A percentile compares a stretch with the other conserved stretches of the same genome.
Evolutionary conservation across 345 rosid species (phyloP).

Genomic region (Eucalyptus shirleyi): DNA sequence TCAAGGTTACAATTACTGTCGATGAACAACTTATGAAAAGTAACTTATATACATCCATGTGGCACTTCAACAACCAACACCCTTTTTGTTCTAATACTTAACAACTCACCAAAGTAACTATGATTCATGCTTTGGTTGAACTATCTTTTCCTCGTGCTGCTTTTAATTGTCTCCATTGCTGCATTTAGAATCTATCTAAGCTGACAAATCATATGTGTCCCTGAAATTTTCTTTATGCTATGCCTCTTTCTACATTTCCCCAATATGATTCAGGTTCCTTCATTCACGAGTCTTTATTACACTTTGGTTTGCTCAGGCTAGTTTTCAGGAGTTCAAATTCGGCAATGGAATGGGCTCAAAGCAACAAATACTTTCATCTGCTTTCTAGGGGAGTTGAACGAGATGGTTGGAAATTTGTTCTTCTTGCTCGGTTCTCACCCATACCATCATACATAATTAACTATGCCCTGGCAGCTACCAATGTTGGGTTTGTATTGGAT

Average conservation of each 20-base stretch:
- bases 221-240: not conserved
- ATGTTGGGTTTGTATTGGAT: constrained; percentile 65
- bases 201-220: not conserved
- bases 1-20: not conserved
- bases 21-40: not conserved
- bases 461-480: constrained; percentile 86
- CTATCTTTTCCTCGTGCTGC: not conserved
- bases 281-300: not conserved
- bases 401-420: constrained; percentile 93
- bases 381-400: constrained; percentile 77
- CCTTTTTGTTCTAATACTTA: not conserved
- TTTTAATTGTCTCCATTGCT: not conserved
- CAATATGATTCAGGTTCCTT: not conserved
- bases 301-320: constrained; percentile 28
- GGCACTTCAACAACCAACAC: not conserved
- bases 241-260: not conserved
- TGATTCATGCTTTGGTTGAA: not conserved
- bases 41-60: not conserved
- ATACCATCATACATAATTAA: constrained; percentile 82
- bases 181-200: not conserved
- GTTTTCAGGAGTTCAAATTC: constrained; percentile 56
- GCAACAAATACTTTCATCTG: constrained; percentile 63
- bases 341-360: constrained; percentile 57
- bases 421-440: constrained; percentile 94
- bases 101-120: not conserved